Evolutionary conservation across 768 basidiomycete species (phyloP).

Genomic region (Boletus pseudo-olivaceus): DNA sequence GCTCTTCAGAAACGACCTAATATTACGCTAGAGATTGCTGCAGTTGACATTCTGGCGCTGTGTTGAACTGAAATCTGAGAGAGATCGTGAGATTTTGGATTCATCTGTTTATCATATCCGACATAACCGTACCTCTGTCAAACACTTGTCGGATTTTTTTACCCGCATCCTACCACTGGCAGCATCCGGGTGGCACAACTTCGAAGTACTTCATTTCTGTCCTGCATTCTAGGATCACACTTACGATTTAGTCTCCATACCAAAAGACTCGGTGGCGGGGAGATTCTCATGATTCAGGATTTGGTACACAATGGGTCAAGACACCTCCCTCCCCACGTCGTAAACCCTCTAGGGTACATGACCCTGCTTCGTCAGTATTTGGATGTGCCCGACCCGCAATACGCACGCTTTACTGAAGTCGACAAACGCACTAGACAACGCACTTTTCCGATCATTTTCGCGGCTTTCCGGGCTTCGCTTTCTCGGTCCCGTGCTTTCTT

Average conservation of each 20-base stretch:
- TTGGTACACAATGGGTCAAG: not conserved
- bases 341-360: conserved; percentile 1
- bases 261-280: not conserved
- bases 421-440: conserved; percentile 1
- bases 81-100: conserved; percentile 20
- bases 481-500: conserved; percentile 1
- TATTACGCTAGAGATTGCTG: not conserved
- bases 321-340: not conserved
- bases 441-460: conserved; percentile 2
- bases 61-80: conserved; percentile 1
- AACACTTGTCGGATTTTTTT: conserved; percentile 13
- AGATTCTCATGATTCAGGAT: not conserved
- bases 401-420: not conserved
- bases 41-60: not conserved
- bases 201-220: not conserved
- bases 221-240: conserved; percentile 2
- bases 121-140: conserved; percentile 18
- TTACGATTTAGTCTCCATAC: not conserved
- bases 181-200: conserved; percentile 9
- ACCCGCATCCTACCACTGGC: not conserved
- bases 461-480: conserved; percentile 3
- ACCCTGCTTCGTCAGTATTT: not conserved
- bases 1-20: not conserved
- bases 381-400: not conserved
- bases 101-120: conserved; percentile 9